These are phyloP conservation scores for Quercus cerris DNA, from an alignment of 306 rosid genomes.

Conservation along the genomic window DNA sequence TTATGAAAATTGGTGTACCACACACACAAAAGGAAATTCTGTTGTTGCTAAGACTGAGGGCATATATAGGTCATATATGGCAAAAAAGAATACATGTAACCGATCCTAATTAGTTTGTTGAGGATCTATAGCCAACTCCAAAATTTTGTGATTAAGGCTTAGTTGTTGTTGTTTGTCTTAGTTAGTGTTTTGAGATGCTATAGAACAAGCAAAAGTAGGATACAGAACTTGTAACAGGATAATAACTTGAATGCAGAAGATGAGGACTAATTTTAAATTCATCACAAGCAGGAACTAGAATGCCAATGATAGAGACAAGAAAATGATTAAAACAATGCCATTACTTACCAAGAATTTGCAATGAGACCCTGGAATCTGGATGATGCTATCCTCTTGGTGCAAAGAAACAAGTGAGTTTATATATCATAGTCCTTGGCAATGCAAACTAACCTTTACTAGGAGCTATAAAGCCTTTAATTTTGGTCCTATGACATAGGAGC, in stretches of 20 bases:
- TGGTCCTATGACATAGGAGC: constrained; percentile 30
- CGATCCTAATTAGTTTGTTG: too few relatives aligned
- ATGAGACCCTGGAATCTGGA: neutral
- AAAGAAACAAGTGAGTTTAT: constrained; percentile 3
- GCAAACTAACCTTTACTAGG: constrained; percentile 37
- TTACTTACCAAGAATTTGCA: constrained; percentile 7
- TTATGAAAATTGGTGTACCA: neutral
- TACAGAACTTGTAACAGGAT: neutral
- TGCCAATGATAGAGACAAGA: constrained; percentile 9
- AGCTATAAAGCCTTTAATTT: constrained; percentile 9
- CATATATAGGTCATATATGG: neutral
- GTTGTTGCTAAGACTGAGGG: neutral
- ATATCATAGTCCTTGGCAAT: neutral
- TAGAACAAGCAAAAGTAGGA: constrained; percentile 6
- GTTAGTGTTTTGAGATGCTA: constrained; percentile 1
- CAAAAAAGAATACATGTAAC: too few relatives aligned
- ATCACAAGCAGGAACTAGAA: neutral
- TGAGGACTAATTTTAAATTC: neutral
- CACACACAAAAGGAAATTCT: neutral
- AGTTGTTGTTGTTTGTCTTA: too few relatives aligned
- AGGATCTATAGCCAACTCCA: too few relatives aligned
- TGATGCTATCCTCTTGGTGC: neutral
- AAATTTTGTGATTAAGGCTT: too few relatives aligned
- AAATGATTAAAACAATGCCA: constrained; percentile 7
- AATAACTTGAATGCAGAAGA: neutral